phyloP scores from a whole-genome alignment of 257 asterid species.

The Nicotiana obtusifolia region DNA sequence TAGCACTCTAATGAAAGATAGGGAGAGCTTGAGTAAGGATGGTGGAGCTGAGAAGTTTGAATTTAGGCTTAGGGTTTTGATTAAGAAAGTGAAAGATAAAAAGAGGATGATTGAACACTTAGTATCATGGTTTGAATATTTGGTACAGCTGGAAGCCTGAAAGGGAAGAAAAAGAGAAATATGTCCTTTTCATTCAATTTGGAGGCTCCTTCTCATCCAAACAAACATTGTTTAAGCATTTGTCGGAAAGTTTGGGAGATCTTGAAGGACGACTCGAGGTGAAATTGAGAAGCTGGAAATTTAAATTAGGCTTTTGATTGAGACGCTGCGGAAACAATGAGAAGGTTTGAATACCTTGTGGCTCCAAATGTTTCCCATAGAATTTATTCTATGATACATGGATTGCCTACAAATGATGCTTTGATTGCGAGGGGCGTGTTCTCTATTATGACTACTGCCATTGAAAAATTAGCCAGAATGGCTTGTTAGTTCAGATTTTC shows the following conservation, averaged over 20 bases:
- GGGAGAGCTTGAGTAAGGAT: not conserved
- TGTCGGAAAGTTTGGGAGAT: not conserved
- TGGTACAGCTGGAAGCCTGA: too few species aligned
- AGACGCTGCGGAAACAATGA: not conserved
- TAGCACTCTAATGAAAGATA: not conserved
- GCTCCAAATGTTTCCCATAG: not conserved
- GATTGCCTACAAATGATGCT: too few species aligned
- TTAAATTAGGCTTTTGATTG: not conserved
- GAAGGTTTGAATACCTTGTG: not conserved
- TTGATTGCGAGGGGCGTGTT: not conserved
- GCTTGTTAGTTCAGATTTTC: not conserved
- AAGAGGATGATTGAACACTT: not conserved
- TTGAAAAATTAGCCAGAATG: not conserved
- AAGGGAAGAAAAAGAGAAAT: not conserved
- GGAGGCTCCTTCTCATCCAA: not conserved
- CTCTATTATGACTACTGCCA: not conserved
- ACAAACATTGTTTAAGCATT: not conserved
- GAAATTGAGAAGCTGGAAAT: not conserved
- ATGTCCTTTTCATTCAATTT: not conserved
- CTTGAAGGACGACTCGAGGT: not conserved
- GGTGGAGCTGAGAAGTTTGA: not conserved
- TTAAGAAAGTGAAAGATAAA: not conserved
- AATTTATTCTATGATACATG: not conserved
- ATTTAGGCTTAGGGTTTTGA: not conserved
- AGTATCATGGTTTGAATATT: not conserved